Conservation (phyloP, 2,329 filamentous ascomycete species). For the Blastomyces parvus region DNA sequence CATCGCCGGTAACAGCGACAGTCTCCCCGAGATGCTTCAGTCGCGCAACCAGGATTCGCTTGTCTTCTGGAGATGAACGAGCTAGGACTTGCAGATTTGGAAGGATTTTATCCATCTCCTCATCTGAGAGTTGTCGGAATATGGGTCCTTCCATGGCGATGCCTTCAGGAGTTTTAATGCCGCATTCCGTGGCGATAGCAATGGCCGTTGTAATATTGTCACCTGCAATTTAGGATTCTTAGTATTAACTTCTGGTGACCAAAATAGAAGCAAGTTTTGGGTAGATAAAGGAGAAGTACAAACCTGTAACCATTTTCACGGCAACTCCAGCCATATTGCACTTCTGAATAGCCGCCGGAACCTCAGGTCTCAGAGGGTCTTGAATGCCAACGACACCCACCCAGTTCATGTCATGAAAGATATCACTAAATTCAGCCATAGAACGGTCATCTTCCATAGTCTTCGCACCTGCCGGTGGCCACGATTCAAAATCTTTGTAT, state of each 20-base stretch:
- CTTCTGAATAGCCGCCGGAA: slow-evolving; percentile 56
- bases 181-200: slow-evolving; percentile 65
- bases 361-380: slow-evolving; percentile 60
- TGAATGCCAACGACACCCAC: slow-evolving; percentile 64
- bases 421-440: slow-evolving; percentile 55
- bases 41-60: slow-evolving; percentile 52
- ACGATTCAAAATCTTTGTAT: slow-evolving; percentile 61
- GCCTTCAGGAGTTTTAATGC: slow-evolving; percentile 52
- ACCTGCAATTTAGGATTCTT: slow-evolving; percentile 22
- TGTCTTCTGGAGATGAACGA: slow-evolving; percentile 58
- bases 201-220: slow-evolving; percentile 63
- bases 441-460: slow-evolving; percentile 51
- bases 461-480: slow-evolving; percentile 52
- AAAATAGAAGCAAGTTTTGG: not conserved
- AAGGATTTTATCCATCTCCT: slow-evolving; percentile 50
- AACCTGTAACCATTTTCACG: slow-evolving; percentile 61
- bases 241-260: not conserved
- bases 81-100: slow-evolving; percentile 55
- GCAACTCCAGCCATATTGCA: slow-evolving; percentile 60
- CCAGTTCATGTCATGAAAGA: slow-evolving; percentile 66
- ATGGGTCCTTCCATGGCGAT: slow-evolving; percentile 60
- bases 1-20: slow-evolving; percentile 55
- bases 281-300: not conserved
- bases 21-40: slow-evolving; percentile 55
- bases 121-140: slow-evolving; percentile 53